Base-by-base conservation (phyloP, 345 rosid genomes). In the Pugionium dolabratum region DNA sequence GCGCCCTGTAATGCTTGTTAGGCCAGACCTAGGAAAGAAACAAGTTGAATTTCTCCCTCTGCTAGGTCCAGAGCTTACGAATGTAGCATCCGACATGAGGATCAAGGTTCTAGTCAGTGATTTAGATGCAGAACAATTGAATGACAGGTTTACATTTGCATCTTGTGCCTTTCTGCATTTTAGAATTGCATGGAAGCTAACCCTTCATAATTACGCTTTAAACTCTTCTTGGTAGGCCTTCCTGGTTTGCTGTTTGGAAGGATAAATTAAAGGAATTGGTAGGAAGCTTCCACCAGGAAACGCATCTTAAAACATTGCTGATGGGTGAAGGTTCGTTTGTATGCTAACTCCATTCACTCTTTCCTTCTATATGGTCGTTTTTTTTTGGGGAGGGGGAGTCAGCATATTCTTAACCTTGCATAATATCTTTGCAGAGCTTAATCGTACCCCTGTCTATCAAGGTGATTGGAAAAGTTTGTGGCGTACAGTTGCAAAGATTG, bases 1-100 rank as follows among this genome's bases (percentile, higher is more conserved):
- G 74, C 84, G 80, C 48, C 89, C 97, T 66, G 82, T 82, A 63
- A 82, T 85, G 82, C 83, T 84, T 68, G 70, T 79, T 65, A 80
- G 76, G 75, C 86, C 80, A 69, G 86, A 81, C 59, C 72, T 76
- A 42, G 71, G 66, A 8, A 79, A 64, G 66, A 80, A 78, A 67
- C 83, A 79, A 63, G 54, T 63, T 37, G 76, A 73, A 62, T 26
- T 61, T 42, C 79, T 79, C 40, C 73, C 81, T 51, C 42, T 70
- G 29, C 80, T 71, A 46, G 78, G 66, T 73, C 80, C 77, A 32
- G 78, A 53, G 64, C 66, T 70, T 52, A 43, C 78, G 54, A 78
- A 60, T 64, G 64, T 72, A 46, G 71, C 73, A 54, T 79, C 84
- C 0, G 78, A 75, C 64, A 64, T 66, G 63, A 78, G 75, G 66